Conservation (phyloP, 176 grass and related monocot genomes). For the Hsuehochloa calcarea region DNA sequence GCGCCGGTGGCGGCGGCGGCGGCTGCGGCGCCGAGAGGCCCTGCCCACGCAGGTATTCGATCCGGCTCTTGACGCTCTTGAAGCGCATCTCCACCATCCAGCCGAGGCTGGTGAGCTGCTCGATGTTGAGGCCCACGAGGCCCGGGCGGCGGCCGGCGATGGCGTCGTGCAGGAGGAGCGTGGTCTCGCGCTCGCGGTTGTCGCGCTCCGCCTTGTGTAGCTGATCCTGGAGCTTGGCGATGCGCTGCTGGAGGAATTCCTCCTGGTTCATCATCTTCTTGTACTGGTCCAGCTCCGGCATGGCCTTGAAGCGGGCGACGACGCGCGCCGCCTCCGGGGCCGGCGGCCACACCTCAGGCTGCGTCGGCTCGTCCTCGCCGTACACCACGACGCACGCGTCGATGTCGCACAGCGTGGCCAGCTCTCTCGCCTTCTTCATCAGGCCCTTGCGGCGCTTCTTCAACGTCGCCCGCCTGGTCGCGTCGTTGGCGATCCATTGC, state of each 20-base stretch:
- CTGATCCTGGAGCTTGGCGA: conserved; percentile 35
- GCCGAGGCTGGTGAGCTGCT: conserved; percentile 20
- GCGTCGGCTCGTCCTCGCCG: neutral
- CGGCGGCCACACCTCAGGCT: neutral
- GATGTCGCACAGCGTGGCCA: conserved; percentile 35
- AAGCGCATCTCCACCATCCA: conserved; percentile 35
- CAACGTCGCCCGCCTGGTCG: conserved; percentile 5
- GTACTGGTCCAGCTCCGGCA: conserved; percentile 40
- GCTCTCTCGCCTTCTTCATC: conserved; percentile 36
- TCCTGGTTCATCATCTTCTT: conserved; percentile 52
- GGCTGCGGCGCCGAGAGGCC: neutral
- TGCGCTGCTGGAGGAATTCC: conserved; percentile 30
- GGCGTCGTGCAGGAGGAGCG: conserved; percentile 33
- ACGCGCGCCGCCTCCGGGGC: neutral
- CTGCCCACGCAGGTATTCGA: neutral
- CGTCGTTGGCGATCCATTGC: conserved; percentile 26
- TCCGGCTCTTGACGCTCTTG: neutral
- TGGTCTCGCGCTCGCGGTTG: conserved; percentile 22
- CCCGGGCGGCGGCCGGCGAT: neutral
- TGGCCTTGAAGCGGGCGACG: conserved; percentile 20
- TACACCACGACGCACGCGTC: neutral
- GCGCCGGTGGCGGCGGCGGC: neutral
- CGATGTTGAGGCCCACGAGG: neutral
- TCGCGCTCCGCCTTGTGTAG: conserved; percentile 29
- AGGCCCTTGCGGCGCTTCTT: conserved; percentile 28